phyloP scores from a whole-genome alignment of 208 protist species.

The Acanthamoeba divionensis region DNA sequence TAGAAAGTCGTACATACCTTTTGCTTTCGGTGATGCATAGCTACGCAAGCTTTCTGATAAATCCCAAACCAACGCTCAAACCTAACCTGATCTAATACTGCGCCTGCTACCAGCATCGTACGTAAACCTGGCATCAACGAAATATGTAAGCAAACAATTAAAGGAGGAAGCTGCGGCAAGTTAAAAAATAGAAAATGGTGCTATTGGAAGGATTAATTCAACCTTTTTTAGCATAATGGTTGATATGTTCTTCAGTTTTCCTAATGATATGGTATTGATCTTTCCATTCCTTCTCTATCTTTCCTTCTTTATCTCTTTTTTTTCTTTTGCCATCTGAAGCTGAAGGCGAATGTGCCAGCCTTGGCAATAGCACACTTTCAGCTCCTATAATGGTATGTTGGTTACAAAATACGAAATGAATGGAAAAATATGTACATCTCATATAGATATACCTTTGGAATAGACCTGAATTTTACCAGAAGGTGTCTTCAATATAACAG shows the following conservation, averaged over 20 bases:
- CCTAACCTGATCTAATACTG: background rate
- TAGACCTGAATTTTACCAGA: constrained; percentile 55
- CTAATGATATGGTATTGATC: background rate
- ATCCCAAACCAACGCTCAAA: background rate
- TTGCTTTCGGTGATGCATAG: background rate
- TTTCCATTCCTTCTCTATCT: background rate
- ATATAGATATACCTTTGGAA: constrained; percentile 71
- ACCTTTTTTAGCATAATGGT: constrained; percentile 65
- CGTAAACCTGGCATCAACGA: background rate
- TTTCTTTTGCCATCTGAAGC: too few relatives aligned
- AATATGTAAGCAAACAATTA: background rate
- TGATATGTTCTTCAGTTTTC: constrained; percentile 11
- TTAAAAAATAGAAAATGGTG: too few relatives aligned
- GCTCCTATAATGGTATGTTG: background rate
- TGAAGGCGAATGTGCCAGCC: constrained; percentile 60
- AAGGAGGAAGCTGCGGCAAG: too few relatives aligned
- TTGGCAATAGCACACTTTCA: constrained; percentile 30
- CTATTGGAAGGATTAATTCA: too few relatives aligned
- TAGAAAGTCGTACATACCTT: too few relatives aligned
- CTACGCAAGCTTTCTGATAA: background rate
- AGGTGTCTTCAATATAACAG: constrained; percentile 63
- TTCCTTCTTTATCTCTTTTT: too few relatives aligned
- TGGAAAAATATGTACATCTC: background rate
- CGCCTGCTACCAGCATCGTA: background rate
- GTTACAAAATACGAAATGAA: background rate